These are phyloP conservation scores for Dictyostelium capitatum DNA, from an alignment of 78 protist species.

Conservation along the genomic window DNA sequence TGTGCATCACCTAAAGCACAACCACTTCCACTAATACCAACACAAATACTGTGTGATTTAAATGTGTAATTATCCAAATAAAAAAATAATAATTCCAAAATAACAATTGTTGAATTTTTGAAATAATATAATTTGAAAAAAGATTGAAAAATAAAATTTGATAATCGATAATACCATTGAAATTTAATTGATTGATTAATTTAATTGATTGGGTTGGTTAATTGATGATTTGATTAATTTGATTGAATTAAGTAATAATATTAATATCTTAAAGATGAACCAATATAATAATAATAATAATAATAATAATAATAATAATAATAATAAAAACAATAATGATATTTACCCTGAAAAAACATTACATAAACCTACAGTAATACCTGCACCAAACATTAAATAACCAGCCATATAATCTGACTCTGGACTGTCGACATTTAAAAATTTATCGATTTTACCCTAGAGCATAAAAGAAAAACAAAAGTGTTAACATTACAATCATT, in stretches of 20 bases:
- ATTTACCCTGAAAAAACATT: conserved; percentile 92
- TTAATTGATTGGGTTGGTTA: not conserved
- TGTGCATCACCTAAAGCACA: conserved; percentile 99
- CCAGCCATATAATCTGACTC: conserved; percentile 81
- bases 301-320: not conserved
- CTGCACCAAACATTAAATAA: conserved; percentile 91
- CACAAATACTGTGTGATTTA: conserved; percentile 54
- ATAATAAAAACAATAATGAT: not conserved
- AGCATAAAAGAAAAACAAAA: not conserved
- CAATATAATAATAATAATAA: not conserved
- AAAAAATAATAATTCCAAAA: not conserved
- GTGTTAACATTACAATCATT: not conserved
- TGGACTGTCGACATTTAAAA: not conserved
- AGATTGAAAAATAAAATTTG: not conserved
- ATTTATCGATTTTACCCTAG: conserved; percentile 55
- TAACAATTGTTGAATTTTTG: not conserved
- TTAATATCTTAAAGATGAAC: no score
- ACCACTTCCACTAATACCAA: conserved; percentile 95
- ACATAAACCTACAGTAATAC: conserved; percentile 92
- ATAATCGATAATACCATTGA: no score
- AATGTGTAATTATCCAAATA: not conserved
- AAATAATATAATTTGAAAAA: not conserved
- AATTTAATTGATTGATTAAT: not conserved
- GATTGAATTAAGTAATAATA: not conserved
- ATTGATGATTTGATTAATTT: not conserved